phyloP scores from a whole-genome alignment of 768 basidiomycete genomes.

The Holtermannia corniformis region DNA sequence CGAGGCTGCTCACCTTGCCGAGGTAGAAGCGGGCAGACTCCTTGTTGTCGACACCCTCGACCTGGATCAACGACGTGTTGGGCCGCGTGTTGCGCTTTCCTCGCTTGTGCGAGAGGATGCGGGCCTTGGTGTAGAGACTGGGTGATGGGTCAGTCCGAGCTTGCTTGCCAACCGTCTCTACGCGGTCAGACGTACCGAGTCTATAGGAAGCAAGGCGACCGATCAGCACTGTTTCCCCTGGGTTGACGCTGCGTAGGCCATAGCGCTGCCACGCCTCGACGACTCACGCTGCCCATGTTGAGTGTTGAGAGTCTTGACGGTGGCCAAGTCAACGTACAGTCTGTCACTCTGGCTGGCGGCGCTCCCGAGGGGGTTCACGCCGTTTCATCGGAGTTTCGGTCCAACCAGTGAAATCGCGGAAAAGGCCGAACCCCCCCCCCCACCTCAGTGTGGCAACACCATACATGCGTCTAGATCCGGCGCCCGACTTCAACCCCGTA shows the following conservation, averaged over 20 bases:
- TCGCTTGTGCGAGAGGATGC: slow-evolving; percentile 95
- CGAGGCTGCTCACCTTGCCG: slow-evolving; percentile 89
- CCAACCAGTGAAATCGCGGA: background rate
- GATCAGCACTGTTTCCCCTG: no score
- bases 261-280: background rate
- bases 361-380: background rate
- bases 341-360: no score
- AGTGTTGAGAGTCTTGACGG: background rate
- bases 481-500: slow-evolving; percentile 52
- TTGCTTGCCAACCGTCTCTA: background rate
- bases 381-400: background rate
- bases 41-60: slow-evolving; percentile 89
- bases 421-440: no score
- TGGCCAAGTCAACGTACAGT: background rate
- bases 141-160: background rate
- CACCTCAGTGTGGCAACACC: background rate
- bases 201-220: no score
- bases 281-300: background rate
- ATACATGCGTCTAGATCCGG: slow-evolving; percentile 14
- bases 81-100: slow-evolving; percentile 93
- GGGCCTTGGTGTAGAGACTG: slow-evolving; percentile 93
- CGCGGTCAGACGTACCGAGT: background rate
- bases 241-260: no score
- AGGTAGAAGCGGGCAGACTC: slow-evolving; percentile 97
- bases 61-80: slow-evolving; percentile 91